Evolutionary conservation across 768 basidiomycete species (phyloP).

Genomic region (Daedalea quercina): DNA sequence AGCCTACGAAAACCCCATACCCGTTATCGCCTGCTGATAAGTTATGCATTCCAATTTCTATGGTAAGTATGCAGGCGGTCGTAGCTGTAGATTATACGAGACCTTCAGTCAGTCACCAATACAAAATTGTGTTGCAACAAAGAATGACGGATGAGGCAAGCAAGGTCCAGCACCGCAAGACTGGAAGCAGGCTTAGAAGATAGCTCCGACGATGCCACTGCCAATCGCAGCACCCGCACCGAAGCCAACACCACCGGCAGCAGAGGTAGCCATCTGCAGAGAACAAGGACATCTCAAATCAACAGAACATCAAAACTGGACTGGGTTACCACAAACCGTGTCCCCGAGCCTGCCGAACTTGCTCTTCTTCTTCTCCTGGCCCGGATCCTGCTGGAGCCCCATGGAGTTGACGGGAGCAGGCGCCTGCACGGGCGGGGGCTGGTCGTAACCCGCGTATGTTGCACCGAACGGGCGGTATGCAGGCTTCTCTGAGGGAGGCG

Average conservation of each 20-base stretch:
- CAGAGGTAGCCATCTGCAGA: slow-evolving; percentile 28
- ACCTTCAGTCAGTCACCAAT: too few relatives aligned
- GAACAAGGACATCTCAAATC: background rate
- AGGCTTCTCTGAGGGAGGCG: slow-evolving; percentile 15
- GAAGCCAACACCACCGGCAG: slow-evolving; percentile 65
- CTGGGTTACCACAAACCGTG: slow-evolving; percentile 35
- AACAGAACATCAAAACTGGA: background rate
- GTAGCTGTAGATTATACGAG: too few relatives aligned
- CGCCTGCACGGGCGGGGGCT: slow-evolving; percentile 22
- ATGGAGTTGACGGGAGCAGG: slow-evolving; percentile 2
- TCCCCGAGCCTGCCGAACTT: slow-evolving; percentile 52
- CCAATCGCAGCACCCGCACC: slow-evolving; percentile 61
- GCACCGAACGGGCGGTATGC: slow-evolving; percentile 33
- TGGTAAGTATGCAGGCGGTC: too few relatives aligned
- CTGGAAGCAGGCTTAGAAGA: slow-evolving; percentile 29
- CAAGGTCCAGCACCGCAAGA: background rate
- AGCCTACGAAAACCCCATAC: too few relatives aligned
- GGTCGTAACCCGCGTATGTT: slow-evolving; percentile 27
- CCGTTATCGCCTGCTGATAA: too few relatives aligned
- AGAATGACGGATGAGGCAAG: background rate
- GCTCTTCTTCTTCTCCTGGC: slow-evolving; percentile 43
- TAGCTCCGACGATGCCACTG: slow-evolving; percentile 40
- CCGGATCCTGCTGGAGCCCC: slow-evolving; percentile 37
- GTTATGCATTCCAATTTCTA: too few relatives aligned
- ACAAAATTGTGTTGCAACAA: too few relatives aligned